Base-by-base conservation (phyloP, 805 yeast species). In the Naumovozyma baii region DNA sequence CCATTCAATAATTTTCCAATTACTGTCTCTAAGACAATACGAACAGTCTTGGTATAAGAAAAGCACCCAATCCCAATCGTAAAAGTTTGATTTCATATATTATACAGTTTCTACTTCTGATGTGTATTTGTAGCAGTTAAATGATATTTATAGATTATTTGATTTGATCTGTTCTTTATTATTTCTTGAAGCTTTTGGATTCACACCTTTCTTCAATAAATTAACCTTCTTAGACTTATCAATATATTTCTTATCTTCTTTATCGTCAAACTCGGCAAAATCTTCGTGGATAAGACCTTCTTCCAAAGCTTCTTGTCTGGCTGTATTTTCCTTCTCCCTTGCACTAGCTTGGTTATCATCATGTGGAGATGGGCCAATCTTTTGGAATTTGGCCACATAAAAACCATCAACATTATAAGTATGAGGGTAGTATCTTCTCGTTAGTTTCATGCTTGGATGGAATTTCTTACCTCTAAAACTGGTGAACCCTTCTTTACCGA, bases 321-420 rank as follows among this genome's bases (percentile, higher is more conserved):
- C 92, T 43, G 73, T 62, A 26, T 69, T 66, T 64, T 85, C 95
- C 68, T 84, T 85, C 64, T 85, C 95, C 56, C 73, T 73, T 17
- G 95, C 94, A 50, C 92, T 90, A 5, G 92, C 88, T 67, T 81
- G 83, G 42, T 87, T 76, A 39, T 76, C 77, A 63, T 84, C 95
- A 53, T 81, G 83, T 35, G 88, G 82, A 48, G 94, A 80, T 44
- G 95, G 70, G 0, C 88, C 94, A 47, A 75, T 78, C 73, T 92
- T 92, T 68, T 84, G 78, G 71, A 92, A 85, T 63, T 90, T 92
- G 40, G 99, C 99, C 43, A 92, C 98, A 63, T 69, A 92, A 74
- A 92, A 92, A 18, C 99, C 99, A 65, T 92, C 99, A 40, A 92
- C 98, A 62, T 92, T 92, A 61, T 92, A 92, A 19, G 95, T 88